Base-by-base conservation (phyloP, 2,329 filamentous ascomycete species). In the Ophiostoma quercus region DNA sequence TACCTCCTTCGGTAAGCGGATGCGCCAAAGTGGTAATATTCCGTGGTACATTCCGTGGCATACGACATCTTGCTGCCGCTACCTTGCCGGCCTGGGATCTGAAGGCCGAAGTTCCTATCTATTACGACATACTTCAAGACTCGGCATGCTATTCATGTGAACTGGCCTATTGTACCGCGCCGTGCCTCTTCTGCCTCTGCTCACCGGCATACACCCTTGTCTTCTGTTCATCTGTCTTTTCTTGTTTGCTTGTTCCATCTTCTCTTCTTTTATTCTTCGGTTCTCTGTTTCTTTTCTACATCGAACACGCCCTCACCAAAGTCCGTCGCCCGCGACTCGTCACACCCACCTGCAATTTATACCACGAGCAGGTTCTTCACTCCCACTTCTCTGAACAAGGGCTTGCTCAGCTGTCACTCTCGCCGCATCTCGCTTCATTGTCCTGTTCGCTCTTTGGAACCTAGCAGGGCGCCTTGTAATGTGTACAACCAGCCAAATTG, bases 401-500 rank as follows among this genome's bases (percentile, higher is more conserved):
- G 29, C 34, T 60, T 43, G 25, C 25, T 67, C 68, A 71, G 68
- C 70, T 71, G 70, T 69, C 70, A 71, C 51, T 19, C 68, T 67
- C 68, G 66, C 71, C 19, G 66, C 66, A 67, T 69, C 69, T 72
- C 69, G 69, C 67, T 69, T 70, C 69, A 22, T 68, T 43, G 41
- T 60, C 57, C 68, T 72, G 68, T 68, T 70, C 68, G 67, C 66
- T 68, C 47, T 34, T 67, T 47, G 63, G 68, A 66, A 32, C 69
- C 63, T 66, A 65, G 63, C 67, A 68, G 57, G 66, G 70, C 69
- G 68, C 68, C 69, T 67, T 67, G 70, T 62, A 66, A 47, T 71
- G 68, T 71, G 72, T 73, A 41, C 68, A 11, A 70, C 68, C 71
- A 67, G 54, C 43, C 57, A 67, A 67, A 60, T n/a, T 72, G 39